Percentiles rank a stretch among this genome's conserved stretches.
phyloP scores from a whole-genome alignment of 2,329 filamentous ascomycete species.

The Byssothecium circinans region DNA sequence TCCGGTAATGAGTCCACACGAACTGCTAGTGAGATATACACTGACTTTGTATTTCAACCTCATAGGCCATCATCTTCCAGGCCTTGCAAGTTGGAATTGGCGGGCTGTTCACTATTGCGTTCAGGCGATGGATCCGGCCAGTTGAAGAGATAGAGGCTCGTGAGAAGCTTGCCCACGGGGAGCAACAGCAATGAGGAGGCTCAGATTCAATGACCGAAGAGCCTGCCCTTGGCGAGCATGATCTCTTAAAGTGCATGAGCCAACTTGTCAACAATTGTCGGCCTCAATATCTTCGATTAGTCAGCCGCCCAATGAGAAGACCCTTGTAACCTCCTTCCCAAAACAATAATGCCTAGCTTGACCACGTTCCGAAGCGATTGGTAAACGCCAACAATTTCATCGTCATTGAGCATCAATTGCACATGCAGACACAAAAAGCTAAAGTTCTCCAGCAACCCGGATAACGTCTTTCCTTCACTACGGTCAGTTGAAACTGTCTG shows the following conservation, averaged over 20 bases:
- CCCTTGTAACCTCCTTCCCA: background rate
- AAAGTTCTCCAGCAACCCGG: background rate
- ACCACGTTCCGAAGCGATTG: conserved; percentile 31
- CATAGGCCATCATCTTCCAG: conserved; percentile 60
- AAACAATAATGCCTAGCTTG: background rate
- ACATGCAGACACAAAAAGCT: conserved; percentile 3
- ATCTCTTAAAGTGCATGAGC: no score
- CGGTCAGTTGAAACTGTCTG: background rate
- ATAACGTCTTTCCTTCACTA: background rate
- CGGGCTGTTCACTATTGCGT: conserved; percentile 46
- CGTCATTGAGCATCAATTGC: background rate
- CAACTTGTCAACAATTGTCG: no score
- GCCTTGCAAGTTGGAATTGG: conserved; percentile 41
- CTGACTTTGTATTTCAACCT: accelerated
- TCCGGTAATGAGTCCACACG: conserved; percentile 60
- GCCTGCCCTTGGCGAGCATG: no score
- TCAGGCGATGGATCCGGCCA: conserved; percentile 51
- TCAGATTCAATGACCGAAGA: no score
- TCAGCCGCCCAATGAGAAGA: background rate
- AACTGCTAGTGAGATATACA: conserved; percentile 33
- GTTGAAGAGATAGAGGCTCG: conserved; percentile 54
- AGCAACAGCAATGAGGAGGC: conserved; percentile 1
- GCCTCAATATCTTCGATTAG: no score
- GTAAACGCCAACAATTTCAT: conserved; percentile 8
- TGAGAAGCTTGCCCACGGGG: conserved; percentile 21